Conservation (phyloP, 345 rosid genomes). For the Ceriops zippeliana region DNA sequence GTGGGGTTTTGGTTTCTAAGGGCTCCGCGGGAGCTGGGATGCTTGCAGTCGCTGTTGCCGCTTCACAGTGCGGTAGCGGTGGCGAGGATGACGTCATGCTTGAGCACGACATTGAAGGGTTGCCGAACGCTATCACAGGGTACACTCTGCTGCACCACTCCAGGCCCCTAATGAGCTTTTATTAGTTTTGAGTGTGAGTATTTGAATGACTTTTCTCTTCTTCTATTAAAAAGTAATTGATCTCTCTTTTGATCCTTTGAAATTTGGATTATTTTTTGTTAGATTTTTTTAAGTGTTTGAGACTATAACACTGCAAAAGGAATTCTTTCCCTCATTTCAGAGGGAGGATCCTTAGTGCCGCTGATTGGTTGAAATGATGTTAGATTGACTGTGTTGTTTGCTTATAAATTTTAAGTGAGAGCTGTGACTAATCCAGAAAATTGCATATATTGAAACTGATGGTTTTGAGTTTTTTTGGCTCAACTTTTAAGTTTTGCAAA, state of each 20-base stretch:
- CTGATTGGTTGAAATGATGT: too few species aligned
- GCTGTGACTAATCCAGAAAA: neutral
- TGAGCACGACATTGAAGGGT: conserved; percentile 77
- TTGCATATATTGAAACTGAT: too few species aligned
- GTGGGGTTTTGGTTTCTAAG: conserved; percentile 23
- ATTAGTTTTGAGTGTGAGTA: conserved; percentile 54
- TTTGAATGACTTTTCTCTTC: conserved; percentile 15
- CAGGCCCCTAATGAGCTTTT: conserved; percentile 71
- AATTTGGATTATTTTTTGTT: conserved; percentile 43
- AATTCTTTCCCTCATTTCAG: too few species aligned
- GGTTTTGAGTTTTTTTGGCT: neutral
- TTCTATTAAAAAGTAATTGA: conserved; percentile 7
- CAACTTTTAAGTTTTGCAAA: neutral
- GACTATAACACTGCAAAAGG: too few species aligned
- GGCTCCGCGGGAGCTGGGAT: conserved; percentile 67
- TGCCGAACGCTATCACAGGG: conserved; percentile 96
- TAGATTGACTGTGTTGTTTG: neutral
- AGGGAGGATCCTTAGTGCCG: too few species aligned
- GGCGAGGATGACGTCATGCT: conserved; percentile 82
- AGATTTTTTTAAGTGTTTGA: conserved; percentile 13
- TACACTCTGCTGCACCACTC: conserved; percentile 98
- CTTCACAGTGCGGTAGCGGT: conserved; percentile 82
- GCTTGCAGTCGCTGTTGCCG: conserved; percentile 82
- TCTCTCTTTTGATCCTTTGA: neutral
- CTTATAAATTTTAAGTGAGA: neutral